Conservation (phyloP, 176 grass and related monocot genomes). For the Lolium rigidum region DNA sequence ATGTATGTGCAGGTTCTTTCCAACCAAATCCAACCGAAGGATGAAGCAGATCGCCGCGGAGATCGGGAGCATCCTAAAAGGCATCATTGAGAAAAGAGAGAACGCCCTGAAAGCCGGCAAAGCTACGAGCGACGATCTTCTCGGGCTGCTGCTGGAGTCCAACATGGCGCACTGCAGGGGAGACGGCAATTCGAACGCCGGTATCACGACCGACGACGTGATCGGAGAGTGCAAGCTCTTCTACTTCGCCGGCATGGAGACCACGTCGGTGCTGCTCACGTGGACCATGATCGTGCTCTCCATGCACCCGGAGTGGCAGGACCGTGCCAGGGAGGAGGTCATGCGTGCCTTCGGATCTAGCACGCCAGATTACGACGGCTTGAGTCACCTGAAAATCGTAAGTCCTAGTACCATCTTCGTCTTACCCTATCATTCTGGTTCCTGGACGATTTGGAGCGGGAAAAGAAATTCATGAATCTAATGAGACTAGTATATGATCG, state of each 20-base stretch:
- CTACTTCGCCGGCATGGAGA: constrained; percentile 91
- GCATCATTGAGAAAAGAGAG: constrained; percentile 68
- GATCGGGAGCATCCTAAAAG: constrained; percentile 49
- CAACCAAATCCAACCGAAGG: constrained; percentile 59
- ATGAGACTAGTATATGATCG: neutral
- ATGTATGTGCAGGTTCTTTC: constrained; percentile 43
- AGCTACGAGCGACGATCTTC: constrained; percentile 47
- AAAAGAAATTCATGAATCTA: neutral
- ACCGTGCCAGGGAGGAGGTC: constrained; percentile 74
- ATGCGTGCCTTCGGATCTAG: constrained; percentile 44
- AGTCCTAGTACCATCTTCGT: constrained; percentile 32
- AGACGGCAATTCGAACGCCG: constrained; percentile 21
- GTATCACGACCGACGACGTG: constrained; percentile 69
- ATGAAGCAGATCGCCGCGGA: constrained; percentile 59
- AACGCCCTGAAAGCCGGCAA: constrained; percentile 42
- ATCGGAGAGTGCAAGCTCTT: constrained; percentile 92
- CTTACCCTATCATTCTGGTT: neutral
- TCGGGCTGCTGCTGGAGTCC: constrained; percentile 67
- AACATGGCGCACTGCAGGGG: constrained; percentile 54
- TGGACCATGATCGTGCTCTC: constrained; percentile 78
- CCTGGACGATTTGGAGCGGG: neutral
- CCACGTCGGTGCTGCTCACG: constrained; percentile 77
- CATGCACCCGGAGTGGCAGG: constrained; percentile 88
- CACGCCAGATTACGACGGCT: constrained; percentile 64
- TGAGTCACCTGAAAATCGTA: constrained; percentile 62